phyloP scores from a whole-genome alignment of 768 basidiomycete species.

The Rhodotorula toruloides region DNA sequence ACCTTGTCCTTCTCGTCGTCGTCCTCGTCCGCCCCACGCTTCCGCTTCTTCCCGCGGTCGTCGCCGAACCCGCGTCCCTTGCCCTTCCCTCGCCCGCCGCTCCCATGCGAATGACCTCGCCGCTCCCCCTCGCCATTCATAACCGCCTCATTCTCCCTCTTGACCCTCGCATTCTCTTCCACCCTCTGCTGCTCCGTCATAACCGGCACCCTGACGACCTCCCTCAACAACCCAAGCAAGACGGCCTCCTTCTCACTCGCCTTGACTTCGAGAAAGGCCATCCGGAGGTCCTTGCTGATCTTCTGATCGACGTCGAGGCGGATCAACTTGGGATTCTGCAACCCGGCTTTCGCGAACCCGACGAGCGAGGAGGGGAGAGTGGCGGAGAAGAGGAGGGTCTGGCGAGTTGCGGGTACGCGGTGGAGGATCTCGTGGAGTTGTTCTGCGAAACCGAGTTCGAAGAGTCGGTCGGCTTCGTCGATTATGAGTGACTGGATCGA shows the following conservation, averaged over 20 bases:
- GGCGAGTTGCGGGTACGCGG: conserved; percentile 76
- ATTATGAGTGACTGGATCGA: conserved; percentile 86
- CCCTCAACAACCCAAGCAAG: conserved; percentile 72
- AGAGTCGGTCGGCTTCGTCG: conserved; percentile 94
- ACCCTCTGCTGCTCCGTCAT: conserved; percentile 32
- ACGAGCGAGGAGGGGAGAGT: conserved; percentile 92
- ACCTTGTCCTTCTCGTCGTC: conserved; percentile 9
- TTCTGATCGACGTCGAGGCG: conserved; percentile 95
- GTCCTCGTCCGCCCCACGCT: conserved; percentile 49
- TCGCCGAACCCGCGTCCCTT: conserved; percentile 50
- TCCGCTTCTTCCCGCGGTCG: conserved; percentile 49
- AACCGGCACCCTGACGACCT: conserved; percentile 77
- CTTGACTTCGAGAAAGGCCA: conserved; percentile 91
- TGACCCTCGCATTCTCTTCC: conserved; percentile 25
- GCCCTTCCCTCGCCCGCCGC: conserved; percentile 42
- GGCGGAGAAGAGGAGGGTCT: conserved; percentile 92
- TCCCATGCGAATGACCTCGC: conserved; percentile 35
- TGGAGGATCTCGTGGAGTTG: conserved; percentile 86
- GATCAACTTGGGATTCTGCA: conserved; percentile 86
- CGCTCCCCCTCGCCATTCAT: conserved; percentile 38
- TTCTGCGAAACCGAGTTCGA: conserved; percentile 95
- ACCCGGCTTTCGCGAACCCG: conserved; percentile 96
- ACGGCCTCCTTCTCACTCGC: conserved; percentile 91
- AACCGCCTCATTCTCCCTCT: conserved; percentile 32
- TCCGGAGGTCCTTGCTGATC: conserved; percentile 84